These are phyloP conservation scores for Aspergillus vadensis DNA, from an alignment of 2,329 filamentous ascomycete species.

Conservation along the genomic window DNA sequence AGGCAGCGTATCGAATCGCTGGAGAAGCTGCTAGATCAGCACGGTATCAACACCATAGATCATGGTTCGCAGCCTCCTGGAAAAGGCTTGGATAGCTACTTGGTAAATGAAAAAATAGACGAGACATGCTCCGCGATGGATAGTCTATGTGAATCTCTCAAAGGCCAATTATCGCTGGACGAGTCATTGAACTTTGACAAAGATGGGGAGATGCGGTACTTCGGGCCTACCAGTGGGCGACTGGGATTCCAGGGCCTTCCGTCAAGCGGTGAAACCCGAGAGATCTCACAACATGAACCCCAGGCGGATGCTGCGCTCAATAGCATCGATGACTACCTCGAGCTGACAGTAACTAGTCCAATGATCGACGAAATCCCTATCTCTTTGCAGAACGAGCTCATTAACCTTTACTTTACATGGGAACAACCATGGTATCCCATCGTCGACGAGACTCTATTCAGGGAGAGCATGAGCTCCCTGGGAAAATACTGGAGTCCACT, in stretches of 20 bases:
- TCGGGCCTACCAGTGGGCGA: slow-evolving; percentile 41
- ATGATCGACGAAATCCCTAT: slow-evolving; percentile 16
- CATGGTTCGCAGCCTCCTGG: slow-evolving; percentile 11
- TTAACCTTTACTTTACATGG: slow-evolving; percentile 42
- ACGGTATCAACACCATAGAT: slow-evolving; percentile 36
- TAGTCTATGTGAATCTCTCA: slow-evolving; percentile 28
- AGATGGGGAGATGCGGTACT: slow-evolving; percentile 40
- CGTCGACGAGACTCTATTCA: slow-evolving; percentile 40
- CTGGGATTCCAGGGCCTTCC: slow-evolving; percentile 31
- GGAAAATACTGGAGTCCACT: slow-evolving; percentile 37
- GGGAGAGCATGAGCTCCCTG: slow-evolving; percentile 27
- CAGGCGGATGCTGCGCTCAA: background rate
- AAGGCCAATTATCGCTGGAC: slow-evolving; percentile 39
- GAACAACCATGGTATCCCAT: slow-evolving; percentile 43
- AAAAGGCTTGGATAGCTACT: background rate
- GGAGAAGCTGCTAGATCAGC: slow-evolving; percentile 31
- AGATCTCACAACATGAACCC: background rate
- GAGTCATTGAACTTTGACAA: slow-evolving; percentile 40
- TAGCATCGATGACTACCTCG: slow-evolving; percentile 3
- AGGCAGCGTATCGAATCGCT: slow-evolving; percentile 36
- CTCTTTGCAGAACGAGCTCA: slow-evolving; percentile 32
- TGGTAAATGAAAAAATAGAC: background rate
- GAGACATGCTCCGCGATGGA: slow-evolving; percentile 18
- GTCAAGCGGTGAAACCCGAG: background rate
- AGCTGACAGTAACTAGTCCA: background rate